Conservation (phyloP, 2,329 filamentous ascomycete genomes). For the Trichophyton rubrum region DNA sequence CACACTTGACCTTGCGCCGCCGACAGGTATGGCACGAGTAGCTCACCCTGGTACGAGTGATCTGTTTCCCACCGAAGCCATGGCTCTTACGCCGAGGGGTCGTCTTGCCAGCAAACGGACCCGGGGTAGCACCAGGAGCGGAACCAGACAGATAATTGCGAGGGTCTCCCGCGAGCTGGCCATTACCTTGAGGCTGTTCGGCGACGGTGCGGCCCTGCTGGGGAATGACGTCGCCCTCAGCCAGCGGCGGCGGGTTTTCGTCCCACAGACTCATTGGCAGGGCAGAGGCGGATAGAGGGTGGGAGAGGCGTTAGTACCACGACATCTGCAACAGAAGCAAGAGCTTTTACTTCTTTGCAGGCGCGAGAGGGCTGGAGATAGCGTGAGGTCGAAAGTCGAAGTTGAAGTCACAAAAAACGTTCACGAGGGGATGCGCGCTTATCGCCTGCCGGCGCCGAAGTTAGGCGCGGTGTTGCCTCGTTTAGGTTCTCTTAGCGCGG, state of each 20-base stretch:
- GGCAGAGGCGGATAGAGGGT: not conserved
- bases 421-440: slow-evolving; percentile 1
- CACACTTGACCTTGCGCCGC: slow-evolving; percentile 36
- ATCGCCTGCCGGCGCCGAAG: not conserved
- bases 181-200: not conserved
- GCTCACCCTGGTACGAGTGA: slow-evolving; percentile 36
- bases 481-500: not conserved
- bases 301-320: not conserved
- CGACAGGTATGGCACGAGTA: slow-evolving; percentile 38
- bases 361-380: not conserved
- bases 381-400: not conserved
- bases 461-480: not conserved
- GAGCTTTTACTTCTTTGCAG: no score
- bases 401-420: not conserved
- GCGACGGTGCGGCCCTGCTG: not conserved
- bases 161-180: not conserved
- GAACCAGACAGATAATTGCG: not conserved
- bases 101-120: not conserved
- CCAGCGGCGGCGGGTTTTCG: not conserved
- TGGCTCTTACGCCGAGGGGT: slow-evolving; percentile 9
- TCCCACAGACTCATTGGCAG: slow-evolving; percentile 2
- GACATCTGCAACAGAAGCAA: not conserved
- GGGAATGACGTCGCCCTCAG: not conserved
- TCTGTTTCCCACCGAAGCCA: slow-evolving; percentile 27
- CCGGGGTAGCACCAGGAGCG: not conserved